Evolutionary conservation across 495 filamentous ascomycete genomes (phyloP).

Genomic region (Aspergillus homomorphus): DNA sequence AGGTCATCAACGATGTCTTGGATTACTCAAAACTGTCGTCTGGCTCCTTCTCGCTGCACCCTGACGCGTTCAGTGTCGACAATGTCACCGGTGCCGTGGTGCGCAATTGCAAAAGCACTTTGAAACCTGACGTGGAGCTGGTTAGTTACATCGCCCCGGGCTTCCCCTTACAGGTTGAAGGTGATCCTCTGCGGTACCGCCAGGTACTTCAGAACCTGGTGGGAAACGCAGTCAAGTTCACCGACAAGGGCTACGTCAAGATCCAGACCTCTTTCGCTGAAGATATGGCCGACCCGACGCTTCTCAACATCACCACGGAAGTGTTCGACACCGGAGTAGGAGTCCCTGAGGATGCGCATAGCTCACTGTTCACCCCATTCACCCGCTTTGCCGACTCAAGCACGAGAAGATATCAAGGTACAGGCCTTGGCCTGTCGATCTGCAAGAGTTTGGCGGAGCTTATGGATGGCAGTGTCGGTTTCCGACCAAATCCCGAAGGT

Average conservation of each 20-base stretch:
- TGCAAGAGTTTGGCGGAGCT: slow-evolving; percentile 76
- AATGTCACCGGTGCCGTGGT: slow-evolving; percentile 53
- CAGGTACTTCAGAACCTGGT: slow-evolving; percentile 84
- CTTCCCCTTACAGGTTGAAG: slow-evolving; percentile 41
- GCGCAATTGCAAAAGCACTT: slow-evolving; percentile 49
- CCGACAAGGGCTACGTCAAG: slow-evolving; percentile 65
- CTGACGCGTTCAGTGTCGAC: slow-evolving; percentile 67
- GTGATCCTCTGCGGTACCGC: slow-evolving; percentile 74
- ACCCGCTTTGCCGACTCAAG: slow-evolving; percentile 80
- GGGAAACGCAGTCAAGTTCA: slow-evolving; percentile 90
- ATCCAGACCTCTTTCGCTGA: slow-evolving; percentile 51
- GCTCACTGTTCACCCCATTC: slow-evolving; percentile 79
- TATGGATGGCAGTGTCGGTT: slow-evolving; percentile 74
- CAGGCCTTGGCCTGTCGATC: slow-evolving; percentile 77
- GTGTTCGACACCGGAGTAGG: slow-evolving; percentile 84
- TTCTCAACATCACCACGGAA: slow-evolving; percentile 46
- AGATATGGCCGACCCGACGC: slow-evolving; percentile 35
- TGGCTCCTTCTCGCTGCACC: slow-evolving; percentile 73
- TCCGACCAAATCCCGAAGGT: slow-evolving; percentile 49
- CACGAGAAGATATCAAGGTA: slow-evolving; percentile 73
- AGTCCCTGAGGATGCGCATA: slow-evolving; percentile 69
- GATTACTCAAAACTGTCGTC: slow-evolving; percentile 88
- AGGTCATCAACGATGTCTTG: slow-evolving; percentile 86
- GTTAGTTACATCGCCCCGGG: slow-evolving; percentile 47
- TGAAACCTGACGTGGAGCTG: slow-evolving; percentile 58